Conservation (phyloP, 306 rosid genomes). For the Prunus dulcis region DNA sequence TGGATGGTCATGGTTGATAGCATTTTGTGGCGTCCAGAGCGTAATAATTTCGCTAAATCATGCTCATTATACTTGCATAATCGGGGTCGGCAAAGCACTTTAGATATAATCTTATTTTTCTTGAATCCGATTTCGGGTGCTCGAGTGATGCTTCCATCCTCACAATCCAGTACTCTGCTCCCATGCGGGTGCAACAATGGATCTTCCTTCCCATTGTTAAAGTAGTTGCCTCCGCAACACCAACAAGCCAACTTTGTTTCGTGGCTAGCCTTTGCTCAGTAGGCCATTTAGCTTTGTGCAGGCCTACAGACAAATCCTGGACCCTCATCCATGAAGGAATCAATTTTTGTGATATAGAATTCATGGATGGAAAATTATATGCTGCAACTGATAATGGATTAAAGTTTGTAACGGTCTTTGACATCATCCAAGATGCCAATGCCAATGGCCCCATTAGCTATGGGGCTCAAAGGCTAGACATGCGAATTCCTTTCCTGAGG, state of each 20-base stretch:
- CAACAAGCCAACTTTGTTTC: neutral
- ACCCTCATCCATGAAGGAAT: neutral
- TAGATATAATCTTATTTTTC: neutral
- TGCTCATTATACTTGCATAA: too few species aligned
- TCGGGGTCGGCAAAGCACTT: too few species aligned
- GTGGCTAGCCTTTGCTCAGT: too few species aligned
- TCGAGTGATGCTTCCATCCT: neutral
- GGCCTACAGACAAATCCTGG: neutral
- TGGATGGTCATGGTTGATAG: too few species aligned
- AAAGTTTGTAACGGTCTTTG: neutral
- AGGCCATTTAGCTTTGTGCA: neutral
- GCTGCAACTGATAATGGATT: neutral
- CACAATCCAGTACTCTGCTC: neutral
- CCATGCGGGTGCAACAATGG: neutral
- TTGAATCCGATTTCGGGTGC: conserved; percentile 1
- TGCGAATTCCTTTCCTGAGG: neutral
- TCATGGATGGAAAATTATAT: neutral
- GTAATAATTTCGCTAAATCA: too few species aligned
- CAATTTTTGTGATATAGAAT: neutral
- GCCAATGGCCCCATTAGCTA: neutral
- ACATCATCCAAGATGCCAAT: neutral
- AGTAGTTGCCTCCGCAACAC: neutral
- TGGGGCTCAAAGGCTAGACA: too few species aligned
- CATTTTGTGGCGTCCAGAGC: too few species aligned
- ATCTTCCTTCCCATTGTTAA: neutral